phyloP scores from a whole-genome alignment of 2,329 filamentous ascomycete genomes.

The Aspergillus persii region DNA sequence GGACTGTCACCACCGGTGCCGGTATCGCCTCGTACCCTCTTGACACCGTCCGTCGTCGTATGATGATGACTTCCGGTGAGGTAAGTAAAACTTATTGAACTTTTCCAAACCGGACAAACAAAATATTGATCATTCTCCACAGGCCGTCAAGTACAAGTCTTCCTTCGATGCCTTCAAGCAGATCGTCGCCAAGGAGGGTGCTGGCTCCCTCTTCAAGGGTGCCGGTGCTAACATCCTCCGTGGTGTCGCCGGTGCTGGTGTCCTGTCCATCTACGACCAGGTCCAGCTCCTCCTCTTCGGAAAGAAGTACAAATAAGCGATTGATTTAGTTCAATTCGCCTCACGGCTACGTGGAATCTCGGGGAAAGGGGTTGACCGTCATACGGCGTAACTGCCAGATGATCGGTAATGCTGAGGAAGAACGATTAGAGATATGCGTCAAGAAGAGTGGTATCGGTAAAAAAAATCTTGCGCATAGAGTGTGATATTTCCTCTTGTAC shows the following conservation, averaged over 20 bases:
- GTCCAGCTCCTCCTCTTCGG: conserved; percentile 99
- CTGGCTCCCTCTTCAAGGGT: conserved; percentile 99
- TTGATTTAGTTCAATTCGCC: conserved; percentile 20
- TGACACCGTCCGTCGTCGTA: conserved; percentile 99
- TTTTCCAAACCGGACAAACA: conserved; percentile 27
- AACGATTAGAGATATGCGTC: conserved; percentile 44
- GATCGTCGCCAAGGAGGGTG: conserved; percentile 95
- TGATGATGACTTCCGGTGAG: conserved; percentile 98
- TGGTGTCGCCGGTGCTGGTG: conserved; percentile 99
- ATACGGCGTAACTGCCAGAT: conserved; percentile 27
- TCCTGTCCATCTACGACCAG: conserved; percentile 99
- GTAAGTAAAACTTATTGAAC: conserved; percentile 42
- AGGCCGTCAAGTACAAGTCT: conserved; percentile 99
- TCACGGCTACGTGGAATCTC: conserved; percentile 12
- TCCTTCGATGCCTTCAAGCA: conserved; percentile 92
- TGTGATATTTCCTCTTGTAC: conserved; percentile 44
- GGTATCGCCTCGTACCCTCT: conserved; percentile 99
- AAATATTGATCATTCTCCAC: conserved; percentile 43
- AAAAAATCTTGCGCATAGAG: conserved; percentile 43
- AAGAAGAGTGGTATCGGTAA: conserved; percentile 34
- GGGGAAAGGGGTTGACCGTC: conserved; percentile 30
- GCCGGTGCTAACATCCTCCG: conserved; percentile 99
- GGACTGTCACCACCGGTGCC: conserved; percentile 99
- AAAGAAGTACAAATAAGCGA: conserved; percentile 72
- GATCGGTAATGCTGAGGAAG: conserved; percentile 31